Evolutionary conservation across 192 early-diverging fungal genomes (phyloP), one percentile per base, ranked within the genome.

Genomic region (Phycomyces blakesleeanus): DNA sequence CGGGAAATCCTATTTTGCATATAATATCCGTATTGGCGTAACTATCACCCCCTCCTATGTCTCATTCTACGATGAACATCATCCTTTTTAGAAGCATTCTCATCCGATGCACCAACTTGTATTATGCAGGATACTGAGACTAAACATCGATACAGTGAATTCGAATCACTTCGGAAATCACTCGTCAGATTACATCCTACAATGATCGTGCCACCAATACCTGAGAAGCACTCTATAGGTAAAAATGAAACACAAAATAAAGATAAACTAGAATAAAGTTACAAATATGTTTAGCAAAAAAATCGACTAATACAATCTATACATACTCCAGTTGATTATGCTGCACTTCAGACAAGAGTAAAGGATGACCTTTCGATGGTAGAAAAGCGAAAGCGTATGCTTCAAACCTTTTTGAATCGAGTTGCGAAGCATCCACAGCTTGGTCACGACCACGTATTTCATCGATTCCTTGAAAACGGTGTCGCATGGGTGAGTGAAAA

Each of bases 211-310:
- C 94, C 95, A 6, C 96, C 97, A 21, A 96, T 99, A 65, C 97
- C 97, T 18, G 95, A 97, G 63, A 99, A 99, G 77, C 96, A 99
- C 79, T 87, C 92, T 20, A 70, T 99, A 55, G 79, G 88, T 78
- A 84, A 78, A 34, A 21, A 61, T 20, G 37, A n/a, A 25, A 7
- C 2, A 7, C 29, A 2, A 34, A n/a, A n/a, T n/a, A n/a, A n/a
- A n/a, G n/a, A n/a, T n/a, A n/a, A n/a, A n/a, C n/a, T n/a, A n/a
- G n/a, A n/a, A n/a, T n/a, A n/a, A n/a, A n/a, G n/a, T n/a, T n/a
- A n/a, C n/a, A n/a, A n/a, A n/a, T n/a, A n/a, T n/a, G n/a, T 14
- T 41, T 41, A 41, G 14, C 44, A 47, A 47, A 2, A 1, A 47
- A 47, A 47, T 14, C 15, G 44, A 47, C 15, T 47, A n/a, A 47